Evolutionary conservation across 83 land plant species (phyloP), one percentile per base, ranked within the genome.

Genomic region (Larix sibirica): DNA sequence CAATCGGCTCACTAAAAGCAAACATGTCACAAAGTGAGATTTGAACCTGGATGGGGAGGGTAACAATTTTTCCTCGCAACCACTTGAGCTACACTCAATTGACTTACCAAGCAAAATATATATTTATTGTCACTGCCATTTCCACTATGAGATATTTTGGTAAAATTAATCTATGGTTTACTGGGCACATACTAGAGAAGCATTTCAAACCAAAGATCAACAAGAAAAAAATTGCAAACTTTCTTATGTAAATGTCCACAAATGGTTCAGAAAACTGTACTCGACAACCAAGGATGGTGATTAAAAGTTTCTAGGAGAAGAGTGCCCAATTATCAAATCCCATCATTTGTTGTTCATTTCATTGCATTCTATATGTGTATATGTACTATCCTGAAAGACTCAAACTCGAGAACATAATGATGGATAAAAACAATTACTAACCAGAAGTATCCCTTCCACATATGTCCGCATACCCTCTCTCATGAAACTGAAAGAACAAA

Each of bases 361-460:
- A 78, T 18, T 74, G 13, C 23, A 78, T 10, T 78, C 20, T 23
- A 56, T 26, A 28, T 17, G 54, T 33, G 4, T 60, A 16, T 8
- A 20, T 78, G 58, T 1, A 59, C 63, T 28, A 58, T 16, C 56
- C 64, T 17, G 1, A 78, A 59, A 23, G n/a, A 56, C 20, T 50
- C 33, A 42, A 31, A 60, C 13, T 78, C 18, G 16, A 24, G 13
- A 78, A 31, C 38, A 59, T 44, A 16, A 60, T 8, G 23, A 59
- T 17, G 17, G 42, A 78, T 28, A 59, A 6, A 77, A 23, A 60
- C 20, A 24, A 59, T 47, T 44, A 74, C 80, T 58, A 78, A 78
- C 80, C 80, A 78, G 80, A 78, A 78, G 80, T 78, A 78, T 59
- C 64, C 80, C 80, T 78, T 78, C 80, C 62, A 78, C 80, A 31